Evolutionary conservation across 2,329 filamentous ascomycete genomes (phyloP), one percentile per base, ranked within the genome.

Genomic region (Sporothrix variecibatus): DNA sequence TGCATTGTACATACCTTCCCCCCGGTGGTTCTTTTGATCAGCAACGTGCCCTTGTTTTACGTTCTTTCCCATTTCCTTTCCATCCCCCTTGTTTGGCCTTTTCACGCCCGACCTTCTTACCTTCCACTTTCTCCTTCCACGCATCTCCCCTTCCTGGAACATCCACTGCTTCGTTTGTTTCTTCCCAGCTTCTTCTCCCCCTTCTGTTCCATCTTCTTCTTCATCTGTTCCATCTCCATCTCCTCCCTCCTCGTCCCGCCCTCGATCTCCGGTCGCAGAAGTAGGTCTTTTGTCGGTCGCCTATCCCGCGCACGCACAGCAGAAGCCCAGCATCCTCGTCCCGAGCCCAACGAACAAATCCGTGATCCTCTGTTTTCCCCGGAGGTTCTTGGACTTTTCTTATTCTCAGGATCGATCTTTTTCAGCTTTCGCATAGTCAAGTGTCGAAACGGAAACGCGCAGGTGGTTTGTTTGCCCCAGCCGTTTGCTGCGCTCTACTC

Each of bases 1-100:
- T 75, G 75, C 76, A 64, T 75, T 46, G 72, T 51, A 49, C 51
- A 38, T 56, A 38, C 49, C 51, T 34, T n/a, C 65, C 28, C 34
- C 65, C 60, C 17, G 34, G 38, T 58, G 23, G 34, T 43, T 58
- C 53, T 75, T 62, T 60, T 70, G 74, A 77, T 74, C 75, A 58
- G 72, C 75, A 73, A 8, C 43, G 43, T 69, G 60, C 73, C 75
- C 64, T 74, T 74, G 62, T 72, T 74, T 72, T 53, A 43, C 67
- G 64, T 71, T 58, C 62, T 58, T 56, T 31, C 70, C 60, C 20
- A 56, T 40, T 49, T 46, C 71, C 40, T 56, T 71, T 26, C 56
- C 17, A 40, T 68, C 34, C 49, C 74, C 49, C 58, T 60, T 72
- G 62, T 51, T 58, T 69, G 58, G 46, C 43, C 38, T 28, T 51